These are phyloP conservation scores for Phalaenopsis aphrodite DNA, from an alignment of 106 monocot genomes.

Conservation along the genomic window DNA sequence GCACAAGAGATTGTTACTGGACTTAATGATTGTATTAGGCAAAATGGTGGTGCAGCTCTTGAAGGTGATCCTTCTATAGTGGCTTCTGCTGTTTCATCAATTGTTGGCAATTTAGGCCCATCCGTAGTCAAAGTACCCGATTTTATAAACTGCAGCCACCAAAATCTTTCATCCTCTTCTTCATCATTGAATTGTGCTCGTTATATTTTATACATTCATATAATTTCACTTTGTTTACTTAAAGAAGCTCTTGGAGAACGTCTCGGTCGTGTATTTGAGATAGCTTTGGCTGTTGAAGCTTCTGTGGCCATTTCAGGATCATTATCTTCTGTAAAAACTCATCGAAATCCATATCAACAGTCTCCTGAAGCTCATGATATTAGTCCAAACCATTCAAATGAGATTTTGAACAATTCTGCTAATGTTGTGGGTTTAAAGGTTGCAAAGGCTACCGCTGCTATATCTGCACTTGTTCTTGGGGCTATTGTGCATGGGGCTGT, in stretches of 20 bases:
- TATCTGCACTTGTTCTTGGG: slow-evolving; percentile 89
- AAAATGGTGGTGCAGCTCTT: slow-evolving; percentile 53
- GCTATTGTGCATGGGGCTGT: slow-evolving; percentile 64
- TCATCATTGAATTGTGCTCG: slow-evolving; percentile 46
- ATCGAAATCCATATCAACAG: slow-evolving; percentile 65
- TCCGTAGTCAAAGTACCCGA: slow-evolving; percentile 62
- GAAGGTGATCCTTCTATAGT: slow-evolving; percentile 70
- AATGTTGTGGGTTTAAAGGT: slow-evolving; percentile 45
- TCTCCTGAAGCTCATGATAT: slow-evolving; percentile 72
- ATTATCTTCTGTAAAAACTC: slow-evolving; percentile 42
- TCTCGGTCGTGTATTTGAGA: slow-evolving; percentile 60
- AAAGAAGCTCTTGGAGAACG: slow-evolving; percentile 91
- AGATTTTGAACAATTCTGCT: slow-evolving; percentile 41
- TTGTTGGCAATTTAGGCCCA: slow-evolving; percentile 64
- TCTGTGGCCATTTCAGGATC: slow-evolving; percentile 59
- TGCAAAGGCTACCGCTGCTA: slow-evolving; percentile 67
- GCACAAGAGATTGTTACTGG: slow-evolving; percentile 69
- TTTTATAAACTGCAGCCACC: slow-evolving; percentile 32
- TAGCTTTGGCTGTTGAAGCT: slow-evolving; percentile 79
- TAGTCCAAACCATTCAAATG: slow-evolving; percentile 49
- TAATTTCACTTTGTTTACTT: slow-evolving; percentile 69
- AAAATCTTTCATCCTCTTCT: slow-evolving; percentile 22
- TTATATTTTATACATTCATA: slow-evolving; percentile 66
- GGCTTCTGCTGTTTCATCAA: slow-evolving; percentile 84
- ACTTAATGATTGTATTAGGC: slow-evolving; percentile 65